Evolutionary conservation across 2,329 filamentous ascomycete genomes (phyloP).

Genomic region (Cladosporium phlei): DNA sequence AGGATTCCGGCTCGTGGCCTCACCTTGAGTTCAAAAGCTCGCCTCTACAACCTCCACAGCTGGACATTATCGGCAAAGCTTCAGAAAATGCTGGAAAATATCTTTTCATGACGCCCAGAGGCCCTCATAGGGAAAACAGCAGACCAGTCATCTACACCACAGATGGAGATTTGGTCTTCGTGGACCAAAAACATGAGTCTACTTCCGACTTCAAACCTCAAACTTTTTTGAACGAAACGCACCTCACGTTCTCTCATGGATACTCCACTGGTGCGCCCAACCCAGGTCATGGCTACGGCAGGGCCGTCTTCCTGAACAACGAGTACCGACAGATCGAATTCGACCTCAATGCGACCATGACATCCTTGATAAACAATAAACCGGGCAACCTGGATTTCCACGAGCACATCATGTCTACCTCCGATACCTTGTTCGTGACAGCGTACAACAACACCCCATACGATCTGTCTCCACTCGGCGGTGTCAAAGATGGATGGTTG

Average conservation of each 20-base stretch:
- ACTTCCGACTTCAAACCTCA: conserved; percentile 21
- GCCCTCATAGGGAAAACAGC: conserved; percentile 6
- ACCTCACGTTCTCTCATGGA: conserved; percentile 23
- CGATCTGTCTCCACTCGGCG: conserved; percentile 32
- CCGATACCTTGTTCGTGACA: conserved; percentile 29
- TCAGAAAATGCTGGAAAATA: not conserved
- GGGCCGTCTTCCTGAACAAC: conserved; percentile 20
- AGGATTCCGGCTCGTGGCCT: not conserved
- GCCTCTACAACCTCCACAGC: not conserved
- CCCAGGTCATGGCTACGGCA: conserved; percentile 23
- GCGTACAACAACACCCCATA: conserved; percentile 29
- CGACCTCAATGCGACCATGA: conserved; percentile 13
- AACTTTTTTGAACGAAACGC: conserved; percentile 13
- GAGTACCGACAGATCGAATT: conserved; percentile 18
- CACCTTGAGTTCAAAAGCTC: conserved; percentile 8
- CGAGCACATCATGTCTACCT: conserved; percentile 29
- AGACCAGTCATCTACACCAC: conserved; percentile 18
- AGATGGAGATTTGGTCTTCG: conserved; percentile 21
- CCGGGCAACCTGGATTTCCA: conserved; percentile 30
- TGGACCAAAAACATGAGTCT: conserved; percentile 3
- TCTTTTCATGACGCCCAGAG: conserved; percentile 22
- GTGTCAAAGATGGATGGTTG: conserved; percentile 32
- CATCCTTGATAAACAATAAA: not conserved
- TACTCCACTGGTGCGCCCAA: conserved; percentile 16
- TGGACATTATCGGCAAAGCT: conserved; percentile 1